Evolutionary conservation across 176 grass and related monocot species (phyloP), one percentile per base, ranked within the genome.

Genomic region (Tillandsia leiboldiana): DNA sequence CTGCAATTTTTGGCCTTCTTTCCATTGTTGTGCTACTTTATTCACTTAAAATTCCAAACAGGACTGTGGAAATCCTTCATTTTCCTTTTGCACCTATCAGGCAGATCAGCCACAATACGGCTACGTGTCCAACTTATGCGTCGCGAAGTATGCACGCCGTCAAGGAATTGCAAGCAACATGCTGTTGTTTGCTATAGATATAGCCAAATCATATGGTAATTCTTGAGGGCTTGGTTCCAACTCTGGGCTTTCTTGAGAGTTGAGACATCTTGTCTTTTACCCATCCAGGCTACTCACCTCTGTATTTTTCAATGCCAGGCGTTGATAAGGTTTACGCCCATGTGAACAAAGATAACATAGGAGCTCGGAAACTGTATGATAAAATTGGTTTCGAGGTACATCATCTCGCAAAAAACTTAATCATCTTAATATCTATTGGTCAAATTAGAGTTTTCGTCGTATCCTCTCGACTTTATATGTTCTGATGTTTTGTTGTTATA

Each of bases 91-190:
- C 67, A 83, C 88, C 48, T 87, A 83, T 74, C 79, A 82, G 51
- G 68, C 85, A 63, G 76, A 83, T 57, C 73, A 83, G 63, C 85
- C 89, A 51, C 88, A 78, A 82, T 85, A 85, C 85, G 89, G 76
- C 11, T 91, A 91, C 72, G 15, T 88, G 13, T 73, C 89, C 77
- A 91, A 91, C 61, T 67, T 91, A 49, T 91, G 89, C 1, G 89
- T 91, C 85, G 79, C 85, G 54, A 91, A 88, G 63, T 79, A 80
- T 80, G 82, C 76, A 67, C 80, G 89, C 5, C 89, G 85, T 23
- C 76, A 88, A 80, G 79, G 89, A 72, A 88, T 91, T 54, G 89
- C 82, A 27, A 87, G 79, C 70, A 91, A 88, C 73, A 77, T 91
- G 89, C 50, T 91, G 28, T 72, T 87, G 62, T 82, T 88, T 57